phyloP scores from a whole-genome alignment of 129 eudicot species.

The Solidago caesia region DNA sequence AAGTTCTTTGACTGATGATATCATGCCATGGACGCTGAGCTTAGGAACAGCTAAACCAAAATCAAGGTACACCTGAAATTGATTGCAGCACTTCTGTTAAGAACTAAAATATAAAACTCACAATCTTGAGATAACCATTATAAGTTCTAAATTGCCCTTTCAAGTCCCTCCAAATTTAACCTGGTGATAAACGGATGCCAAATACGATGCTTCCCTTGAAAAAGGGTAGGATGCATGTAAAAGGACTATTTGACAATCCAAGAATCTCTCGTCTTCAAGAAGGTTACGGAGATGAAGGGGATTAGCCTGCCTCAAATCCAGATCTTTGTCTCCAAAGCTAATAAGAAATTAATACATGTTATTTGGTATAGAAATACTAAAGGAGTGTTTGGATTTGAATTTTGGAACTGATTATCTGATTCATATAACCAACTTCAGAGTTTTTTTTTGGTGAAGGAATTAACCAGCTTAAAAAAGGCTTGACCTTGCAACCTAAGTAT shows the following conservation, averaged over 20 bases:
- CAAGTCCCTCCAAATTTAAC: slow-evolving; percentile 31
- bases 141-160: slow-evolving; percentile 9
- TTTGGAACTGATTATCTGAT: neutral
- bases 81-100: slow-evolving; percentile 13
- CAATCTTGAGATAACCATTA: slow-evolving; percentile 22
- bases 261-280: slow-evolving; percentile 82
- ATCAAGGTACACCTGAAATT: slow-evolving; percentile 78
- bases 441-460: neutral
- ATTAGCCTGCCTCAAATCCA: slow-evolving; percentile 81
- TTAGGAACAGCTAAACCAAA: slow-evolving; percentile 89
- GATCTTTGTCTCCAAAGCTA: slow-evolving; percentile 95
- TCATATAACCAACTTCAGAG: neutral
- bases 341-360: slow-evolving; percentile 12
- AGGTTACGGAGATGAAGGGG: slow-evolving; percentile 87
- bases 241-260: slow-evolving; percentile 60
- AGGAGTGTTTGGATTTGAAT: neutral
- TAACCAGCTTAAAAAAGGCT: neutral
- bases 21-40: slow-evolving; percentile 90
- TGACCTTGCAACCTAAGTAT: neutral
- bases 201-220: slow-evolving; percentile 91
- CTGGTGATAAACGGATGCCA: slow-evolving; percentile 86
- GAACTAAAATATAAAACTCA: neutral
- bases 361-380: slow-evolving; percentile 15
- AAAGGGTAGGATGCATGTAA: slow-evolving; percentile 97
- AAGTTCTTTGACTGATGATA: slow-evolving; percentile 84